A percentile compares a stretch with the other conserved stretches of the same genome.
Conservation (phyloP, 495 filamentous ascomycete species). For the Poronia punctata region DNA sequence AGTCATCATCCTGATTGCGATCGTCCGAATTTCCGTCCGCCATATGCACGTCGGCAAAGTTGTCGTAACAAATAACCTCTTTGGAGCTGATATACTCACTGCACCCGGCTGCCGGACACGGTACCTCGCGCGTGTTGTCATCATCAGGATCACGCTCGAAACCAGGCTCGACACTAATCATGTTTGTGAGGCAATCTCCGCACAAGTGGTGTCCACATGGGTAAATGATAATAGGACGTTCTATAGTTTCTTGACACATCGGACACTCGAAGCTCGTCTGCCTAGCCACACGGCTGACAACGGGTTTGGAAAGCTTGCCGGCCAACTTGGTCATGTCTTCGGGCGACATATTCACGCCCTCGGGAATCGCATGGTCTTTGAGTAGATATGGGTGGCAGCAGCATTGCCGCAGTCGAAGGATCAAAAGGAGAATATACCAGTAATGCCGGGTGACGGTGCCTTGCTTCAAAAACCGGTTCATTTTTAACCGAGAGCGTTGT, state of each 20-base stretch:
- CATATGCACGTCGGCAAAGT: slow-evolving; percentile 72
- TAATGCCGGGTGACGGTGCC: slow-evolving; percentile 74
- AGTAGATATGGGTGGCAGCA: slow-evolving; percentile 94
- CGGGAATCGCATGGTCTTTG: slow-evolving; percentile 58
- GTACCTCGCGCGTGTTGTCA: not conserved
- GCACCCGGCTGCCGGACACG: slow-evolving; percentile 64
- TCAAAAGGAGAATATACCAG: slow-evolving; percentile 73
- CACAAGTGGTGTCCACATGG: slow-evolving; percentile 85
- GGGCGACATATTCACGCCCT: slow-evolving; percentile 33
- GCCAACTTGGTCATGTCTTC: slow-evolving; percentile 61
- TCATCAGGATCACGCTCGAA: slow-evolving; percentile 46
- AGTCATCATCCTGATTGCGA: slow-evolving; percentile 28
- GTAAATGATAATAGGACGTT: slow-evolving; percentile 71
- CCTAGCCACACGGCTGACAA: slow-evolving; percentile 62
- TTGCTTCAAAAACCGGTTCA: slow-evolving; percentile 70
- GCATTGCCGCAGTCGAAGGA: slow-evolving; percentile 85
- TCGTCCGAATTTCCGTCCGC: slow-evolving; percentile 29
- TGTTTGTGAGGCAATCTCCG: slow-evolving; percentile 66
- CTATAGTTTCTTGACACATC: slow-evolving; percentile 70
- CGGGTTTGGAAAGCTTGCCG: slow-evolving; percentile 49
- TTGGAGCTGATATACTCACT: slow-evolving; percentile 54
- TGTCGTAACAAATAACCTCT: slow-evolving; percentile 63
- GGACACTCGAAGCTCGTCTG: slow-evolving; percentile 58
- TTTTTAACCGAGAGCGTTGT: slow-evolving; percentile 53
- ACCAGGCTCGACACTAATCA: slow-evolving; percentile 56